Percentiles rank a stretch among this genome's conserved stretches.
These are phyloP conservation scores for Aspergillus floridensis DNA, from an alignment of 2,329 filamentous ascomycete genomes.

Conservation along the genomic window DNA sequence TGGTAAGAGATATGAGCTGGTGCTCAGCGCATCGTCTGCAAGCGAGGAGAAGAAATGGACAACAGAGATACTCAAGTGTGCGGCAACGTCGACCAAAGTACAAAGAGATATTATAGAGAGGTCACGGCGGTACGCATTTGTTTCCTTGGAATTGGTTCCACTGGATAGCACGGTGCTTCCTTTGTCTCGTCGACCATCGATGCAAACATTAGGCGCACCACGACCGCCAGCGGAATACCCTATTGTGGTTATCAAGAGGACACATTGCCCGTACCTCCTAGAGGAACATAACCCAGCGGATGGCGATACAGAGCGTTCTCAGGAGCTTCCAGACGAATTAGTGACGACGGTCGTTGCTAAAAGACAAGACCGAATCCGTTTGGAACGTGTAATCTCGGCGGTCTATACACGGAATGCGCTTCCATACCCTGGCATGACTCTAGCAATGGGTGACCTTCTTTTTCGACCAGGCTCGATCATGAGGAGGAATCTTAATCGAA, in stretches of 20 bases:
- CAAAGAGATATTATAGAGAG: conserved; percentile 43
- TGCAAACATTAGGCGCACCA: conserved; percentile 74
- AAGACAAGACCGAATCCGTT: conserved; percentile 69
- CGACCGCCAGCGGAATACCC: conserved; percentile 65
- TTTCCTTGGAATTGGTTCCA: conserved; percentile 68
- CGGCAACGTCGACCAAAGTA: conserved; percentile 51
- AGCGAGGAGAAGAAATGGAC: conserved; percentile 81
- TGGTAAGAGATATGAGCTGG: conserved; percentile 75
- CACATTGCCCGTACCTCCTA: conserved; percentile 63
- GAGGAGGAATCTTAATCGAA: conserved; percentile 78
- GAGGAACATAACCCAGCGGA: conserved; percentile 46
- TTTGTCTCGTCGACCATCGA: conserved; percentile 59
- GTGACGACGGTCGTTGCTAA: conserved; percentile 71
- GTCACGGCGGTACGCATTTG: conserved; percentile 30
- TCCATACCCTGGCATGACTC: conserved; percentile 78
- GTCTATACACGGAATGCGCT: conserved; percentile 80
- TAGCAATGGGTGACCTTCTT: conserved; percentile 65
- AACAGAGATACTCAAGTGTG: conserved; percentile 58
- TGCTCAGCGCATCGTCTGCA: conserved; percentile 80
- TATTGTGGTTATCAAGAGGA: conserved; percentile 85
- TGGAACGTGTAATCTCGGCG: conserved; percentile 72
- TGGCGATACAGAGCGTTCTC: conserved; percentile 70
- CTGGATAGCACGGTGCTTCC: conserved; percentile 68
- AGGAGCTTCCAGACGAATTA: conserved; percentile 69
- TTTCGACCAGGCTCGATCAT: conserved; percentile 78